These are phyloP conservation scores for Zasmidium cellare DNA, from an alignment of 2,329 filamentous ascomycete species.

Conservation along the genomic window DNA sequence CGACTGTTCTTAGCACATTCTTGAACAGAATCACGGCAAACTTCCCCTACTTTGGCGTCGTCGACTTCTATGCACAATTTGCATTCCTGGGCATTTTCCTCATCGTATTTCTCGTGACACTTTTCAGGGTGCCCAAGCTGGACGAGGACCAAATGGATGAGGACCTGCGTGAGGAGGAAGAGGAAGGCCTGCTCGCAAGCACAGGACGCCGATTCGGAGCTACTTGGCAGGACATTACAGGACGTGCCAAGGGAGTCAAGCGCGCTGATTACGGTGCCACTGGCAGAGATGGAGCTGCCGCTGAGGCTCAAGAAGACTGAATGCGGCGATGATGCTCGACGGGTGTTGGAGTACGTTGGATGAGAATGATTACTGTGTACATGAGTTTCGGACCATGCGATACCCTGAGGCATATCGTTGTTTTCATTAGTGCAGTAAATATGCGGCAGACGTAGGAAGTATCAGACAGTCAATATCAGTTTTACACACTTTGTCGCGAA, in stretches of 20 bases:
- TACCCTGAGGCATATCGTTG: too few species aligned
- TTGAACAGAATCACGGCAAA: slow-evolving; percentile 89
- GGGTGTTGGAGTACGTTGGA: too few species aligned
- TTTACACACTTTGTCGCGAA: too few species aligned
- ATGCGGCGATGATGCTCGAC: background rate
- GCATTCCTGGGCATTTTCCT: slow-evolving; percentile 80
- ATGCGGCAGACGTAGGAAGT: too few species aligned
- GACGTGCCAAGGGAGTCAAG: slow-evolving; percentile 44
- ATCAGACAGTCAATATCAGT: too few species aligned
- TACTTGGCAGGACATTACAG: slow-evolving; percentile 85
- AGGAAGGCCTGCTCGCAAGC: slow-evolving; percentile 84
- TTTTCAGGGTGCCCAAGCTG: slow-evolving; percentile 78
- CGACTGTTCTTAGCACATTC: slow-evolving; percentile 87
- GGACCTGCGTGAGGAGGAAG: slow-evolving; percentile 87
- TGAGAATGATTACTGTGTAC: too few species aligned
- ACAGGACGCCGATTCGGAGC: slow-evolving; percentile 80
- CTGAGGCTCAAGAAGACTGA: background rate
- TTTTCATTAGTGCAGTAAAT: too few species aligned
- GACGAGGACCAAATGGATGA: slow-evolving; percentile 79
- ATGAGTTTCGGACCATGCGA: too few species aligned
- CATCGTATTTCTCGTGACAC: slow-evolving; percentile 72
- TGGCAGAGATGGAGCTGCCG: slow-evolving; percentile 1
- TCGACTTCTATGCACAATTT: slow-evolving; percentile 98
- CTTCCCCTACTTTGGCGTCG: slow-evolving; percentile 88
- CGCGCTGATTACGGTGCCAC: slow-evolving; percentile 30